A percentile compares a stretch with the other conserved stretches of the same genome.
phyloP scores from a whole-genome alignment of 768 basidiomycete species.

The Suillus alpinus region DNA sequence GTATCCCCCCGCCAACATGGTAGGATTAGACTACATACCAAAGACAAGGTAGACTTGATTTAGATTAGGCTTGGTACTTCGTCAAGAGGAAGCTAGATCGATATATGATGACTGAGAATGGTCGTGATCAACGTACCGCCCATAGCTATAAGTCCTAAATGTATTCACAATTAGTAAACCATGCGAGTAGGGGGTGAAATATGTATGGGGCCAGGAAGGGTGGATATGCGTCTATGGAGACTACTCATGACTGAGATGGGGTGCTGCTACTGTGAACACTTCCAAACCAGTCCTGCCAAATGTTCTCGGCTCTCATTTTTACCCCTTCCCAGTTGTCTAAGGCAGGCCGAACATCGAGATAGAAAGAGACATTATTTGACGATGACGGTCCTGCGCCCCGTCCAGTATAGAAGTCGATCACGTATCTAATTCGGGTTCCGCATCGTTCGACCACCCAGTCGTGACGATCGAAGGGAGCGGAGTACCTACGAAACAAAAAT shows the following conservation, averaged over 20 bases:
- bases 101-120: neutral
- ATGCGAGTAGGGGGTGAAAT: neutral
- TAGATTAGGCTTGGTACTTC: neutral
- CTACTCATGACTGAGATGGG: constrained; percentile 11
- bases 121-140: neutral
- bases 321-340: constrained; percentile 94
- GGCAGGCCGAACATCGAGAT: constrained; percentile 91
- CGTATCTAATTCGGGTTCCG: constrained; percentile 84
- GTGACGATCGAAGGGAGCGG: constrained; percentile 93
- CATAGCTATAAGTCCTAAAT: neutral
- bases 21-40: neutral
- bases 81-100: neutral
- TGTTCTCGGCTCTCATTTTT: constrained; percentile 68
- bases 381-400: constrained; percentile 41
- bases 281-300: constrained; percentile 43
- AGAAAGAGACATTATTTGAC: constrained; percentile 72
- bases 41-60: neutral
- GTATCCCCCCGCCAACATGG: neutral
- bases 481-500: constrained; percentile 55
- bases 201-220: neutral
- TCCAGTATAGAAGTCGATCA: constrained; percentile 98
- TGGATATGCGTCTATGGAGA: constrained; percentile 10
- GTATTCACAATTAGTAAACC: constrained; percentile 15
- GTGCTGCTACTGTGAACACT: constrained; percentile 17
- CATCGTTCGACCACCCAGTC: constrained; percentile 97